A percentile compares a stretch with the other conserved stretches of the same genome.
Conservation (phyloP, 2,329 filamentous ascomycete species). For the Claviceps monticola region DNA sequence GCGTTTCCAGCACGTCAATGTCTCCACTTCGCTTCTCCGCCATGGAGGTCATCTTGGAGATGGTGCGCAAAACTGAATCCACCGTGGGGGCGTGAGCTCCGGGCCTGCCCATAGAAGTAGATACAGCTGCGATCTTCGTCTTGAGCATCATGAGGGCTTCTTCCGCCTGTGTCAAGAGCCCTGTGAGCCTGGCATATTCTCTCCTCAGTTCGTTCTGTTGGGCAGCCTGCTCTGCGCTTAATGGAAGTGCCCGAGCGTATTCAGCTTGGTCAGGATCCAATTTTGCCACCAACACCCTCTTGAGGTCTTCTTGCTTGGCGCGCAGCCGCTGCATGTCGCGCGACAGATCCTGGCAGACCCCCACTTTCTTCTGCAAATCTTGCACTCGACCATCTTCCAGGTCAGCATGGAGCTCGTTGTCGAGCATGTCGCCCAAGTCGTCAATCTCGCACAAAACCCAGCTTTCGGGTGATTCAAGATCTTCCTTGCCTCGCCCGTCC, state of each 20-base stretch:
- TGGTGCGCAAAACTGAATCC: slow-evolving; percentile 82
- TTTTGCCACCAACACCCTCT: slow-evolving; percentile 56
- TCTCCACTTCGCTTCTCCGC: slow-evolving; percentile 84
- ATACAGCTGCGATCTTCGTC: slow-evolving; percentile 54
- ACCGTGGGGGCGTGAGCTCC: slow-evolving; percentile 58
- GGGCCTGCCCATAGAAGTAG: slow-evolving; percentile 32
- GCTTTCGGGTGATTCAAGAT: slow-evolving; percentile 53
- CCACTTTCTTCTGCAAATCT: slow-evolving; percentile 54
- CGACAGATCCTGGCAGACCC: slow-evolving; percentile 51
- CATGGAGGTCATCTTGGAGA: slow-evolving; percentile 84
- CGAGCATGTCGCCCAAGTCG: slow-evolving; percentile 50
- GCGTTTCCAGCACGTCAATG: slow-evolving; percentile 76
- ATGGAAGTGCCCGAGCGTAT: slow-evolving; percentile 52
- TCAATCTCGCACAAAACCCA: slow-evolving; percentile 68
- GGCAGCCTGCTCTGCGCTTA: slow-evolving; percentile 71
- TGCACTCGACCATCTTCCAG: slow-evolving; percentile 56
- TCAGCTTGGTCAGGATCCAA: slow-evolving; percentile 54
- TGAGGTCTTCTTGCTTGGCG: slow-evolving; percentile 64
- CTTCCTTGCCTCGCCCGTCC: slow-evolving; percentile 43
- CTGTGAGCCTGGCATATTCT: slow-evolving; percentile 60
- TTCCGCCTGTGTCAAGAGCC: slow-evolving; percentile 63
- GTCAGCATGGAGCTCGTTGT: slow-evolving; percentile 46
- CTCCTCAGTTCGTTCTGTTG: slow-evolving; percentile 75
- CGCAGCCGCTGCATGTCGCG: slow-evolving; percentile 59
- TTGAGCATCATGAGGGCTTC: slow-evolving; percentile 67